Evolutionary conservation across 805 yeast genomes (phyloP).

Genomic region (Saccharomycopsis amapae): DNA sequence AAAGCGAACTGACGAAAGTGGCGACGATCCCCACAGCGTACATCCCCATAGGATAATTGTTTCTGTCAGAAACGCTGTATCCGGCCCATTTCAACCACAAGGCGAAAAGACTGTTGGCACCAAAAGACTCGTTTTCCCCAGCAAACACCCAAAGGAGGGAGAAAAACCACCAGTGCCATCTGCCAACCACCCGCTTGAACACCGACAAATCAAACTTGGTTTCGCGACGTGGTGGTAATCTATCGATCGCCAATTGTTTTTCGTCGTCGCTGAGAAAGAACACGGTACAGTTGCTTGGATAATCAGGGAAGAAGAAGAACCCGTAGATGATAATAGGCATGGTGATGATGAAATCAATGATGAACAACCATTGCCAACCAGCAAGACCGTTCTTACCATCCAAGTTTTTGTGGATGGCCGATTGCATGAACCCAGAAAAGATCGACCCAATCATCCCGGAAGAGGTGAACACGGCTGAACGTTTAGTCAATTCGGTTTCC

Average conservation of each 20-base stretch:
- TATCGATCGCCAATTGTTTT: constrained; percentile 34
- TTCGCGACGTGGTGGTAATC: constrained; percentile 34
- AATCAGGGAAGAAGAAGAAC: constrained; percentile 26
- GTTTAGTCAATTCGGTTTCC: constrained; percentile 39
- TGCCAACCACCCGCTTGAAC: constrained; percentile 38
- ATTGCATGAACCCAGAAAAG: constrained; percentile 51
- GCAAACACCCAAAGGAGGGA: constrained; percentile 45
- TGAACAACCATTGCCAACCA: constrained; percentile 67
- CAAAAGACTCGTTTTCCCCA: constrained; percentile 42
- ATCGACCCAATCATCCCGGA: constrained; percentile 50
- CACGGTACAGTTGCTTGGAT: constrained; percentile 14
- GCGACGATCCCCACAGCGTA: constrained; percentile 44
- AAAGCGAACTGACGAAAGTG: constrained; percentile 37
- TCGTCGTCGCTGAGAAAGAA: constrained; percentile 36
- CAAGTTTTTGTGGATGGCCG: constrained; percentile 42
- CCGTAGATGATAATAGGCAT: constrained; percentile 53
- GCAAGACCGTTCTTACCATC: constrained; percentile 41
- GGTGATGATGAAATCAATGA: constrained; percentile 53
- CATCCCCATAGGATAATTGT: constrained; percentile 50
- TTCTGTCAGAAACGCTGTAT: constrained; percentile 39
- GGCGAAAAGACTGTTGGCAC: constrained; percentile 40
- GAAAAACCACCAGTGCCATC: constrained; percentile 55
- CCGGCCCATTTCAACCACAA: constrained; percentile 37
- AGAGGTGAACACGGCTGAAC: constrained; percentile 48
- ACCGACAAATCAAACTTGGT: constrained; percentile 29